Evolutionary conservation across 108 stramenopile species (phyloP), one percentile per base, ranked within the genome.

Genomic region (Nitzschia palea): DNA sequence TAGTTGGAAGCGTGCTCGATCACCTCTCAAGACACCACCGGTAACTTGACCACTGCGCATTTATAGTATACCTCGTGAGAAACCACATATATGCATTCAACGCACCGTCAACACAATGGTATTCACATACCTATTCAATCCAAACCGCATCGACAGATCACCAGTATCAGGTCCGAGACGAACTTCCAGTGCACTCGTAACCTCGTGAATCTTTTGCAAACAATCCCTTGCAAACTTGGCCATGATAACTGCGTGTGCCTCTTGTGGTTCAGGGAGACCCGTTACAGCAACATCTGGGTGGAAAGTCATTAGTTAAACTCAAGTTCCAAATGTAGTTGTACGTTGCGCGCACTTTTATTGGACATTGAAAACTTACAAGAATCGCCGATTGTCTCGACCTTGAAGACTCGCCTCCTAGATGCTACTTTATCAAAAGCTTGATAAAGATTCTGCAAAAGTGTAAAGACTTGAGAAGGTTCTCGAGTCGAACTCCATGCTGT

Each of bases 31-130:
- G 17, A 67, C 65, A 12, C 65, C 65, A 55, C 31, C 65, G 8
- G 65, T 67, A 15, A 67, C 65, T 30, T 34, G 65, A 2, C 65
- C 65, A n/a, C 32, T 48, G n/a, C n/a, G n/a, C n/a, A n/a, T n/a
- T n/a, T n/a, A n/a, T n/a, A n/a, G n/a, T n/a, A n/a, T n/a, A n/a
- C n/a, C n/a, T n/a, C n/a, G n/a, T n/a, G n/a, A n/a, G n/a, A n/a
- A n/a, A n/a, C n/a, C n/a, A n/a, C n/a, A n/a, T n/a, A n/a, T n/a
- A n/a, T n/a, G n/a, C n/a, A n/a, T n/a, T n/a, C n/a, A n/a, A n/a
- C n/a, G n/a, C n/a, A n/a, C n/a, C n/a, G n/a, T n/a, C n/a, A n/a
- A n/a, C n/a, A n/a, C n/a, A 12, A 40, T 40, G 37, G 12, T 40
- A n/a, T 12, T 40, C 12, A 12, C 37, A 10, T 40, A 40, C 37